Evolutionary conservation across 1,139 yeast species (phyloP).

Genomic region (Yamadazyma trypodendri): DNA sequence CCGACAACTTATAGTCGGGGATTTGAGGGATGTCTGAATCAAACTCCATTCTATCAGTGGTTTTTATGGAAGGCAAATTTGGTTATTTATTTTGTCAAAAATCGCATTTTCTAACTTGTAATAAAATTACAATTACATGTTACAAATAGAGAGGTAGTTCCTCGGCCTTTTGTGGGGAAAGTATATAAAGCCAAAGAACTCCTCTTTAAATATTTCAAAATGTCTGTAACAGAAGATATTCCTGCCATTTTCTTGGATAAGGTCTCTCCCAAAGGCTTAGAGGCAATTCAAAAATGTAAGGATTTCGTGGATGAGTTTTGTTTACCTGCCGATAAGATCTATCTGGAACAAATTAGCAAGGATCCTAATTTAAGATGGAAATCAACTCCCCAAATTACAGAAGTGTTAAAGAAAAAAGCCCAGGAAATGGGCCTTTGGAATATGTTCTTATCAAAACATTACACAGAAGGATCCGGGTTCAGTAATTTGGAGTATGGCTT

Average conservation of each 20-base stretch:
- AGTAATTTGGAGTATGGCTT: conserved; percentile 68
- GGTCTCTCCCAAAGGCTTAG: conserved; percentile 51
- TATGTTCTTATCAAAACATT: conserved; percentile 56
- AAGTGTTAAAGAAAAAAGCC: conserved; percentile 55
- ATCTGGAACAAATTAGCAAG: conserved; percentile 36
- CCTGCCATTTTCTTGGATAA: conserved; percentile 45
- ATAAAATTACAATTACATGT: no score
- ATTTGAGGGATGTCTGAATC: conserved; percentile 56
- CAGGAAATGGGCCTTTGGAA: conserved; percentile 62
- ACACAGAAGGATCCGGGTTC: conserved; percentile 62
- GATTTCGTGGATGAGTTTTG: conserved; percentile 61
- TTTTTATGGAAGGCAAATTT: conserved; percentile 13
- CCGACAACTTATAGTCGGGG: conserved; percentile 81
- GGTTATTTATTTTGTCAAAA: neutral
- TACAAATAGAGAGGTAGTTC: no score
- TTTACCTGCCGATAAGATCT: conserved; percentile 55
- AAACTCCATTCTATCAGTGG: conserved; percentile 36
- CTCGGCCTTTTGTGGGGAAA: no score
- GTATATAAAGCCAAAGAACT: no score
- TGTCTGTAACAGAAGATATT: conserved; percentile 33
- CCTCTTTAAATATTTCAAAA: neutral
- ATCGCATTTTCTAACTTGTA: neutral
- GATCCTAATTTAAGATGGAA: conserved; percentile 51
- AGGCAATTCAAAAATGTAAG: conserved; percentile 47
- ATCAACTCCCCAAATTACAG: conserved; percentile 49